Evolutionary conservation across 2,329 filamentous ascomycete genomes (phyloP), one percentile per base, ranked within the genome.

Genomic region (Herpotrichia juniperi): DNA sequence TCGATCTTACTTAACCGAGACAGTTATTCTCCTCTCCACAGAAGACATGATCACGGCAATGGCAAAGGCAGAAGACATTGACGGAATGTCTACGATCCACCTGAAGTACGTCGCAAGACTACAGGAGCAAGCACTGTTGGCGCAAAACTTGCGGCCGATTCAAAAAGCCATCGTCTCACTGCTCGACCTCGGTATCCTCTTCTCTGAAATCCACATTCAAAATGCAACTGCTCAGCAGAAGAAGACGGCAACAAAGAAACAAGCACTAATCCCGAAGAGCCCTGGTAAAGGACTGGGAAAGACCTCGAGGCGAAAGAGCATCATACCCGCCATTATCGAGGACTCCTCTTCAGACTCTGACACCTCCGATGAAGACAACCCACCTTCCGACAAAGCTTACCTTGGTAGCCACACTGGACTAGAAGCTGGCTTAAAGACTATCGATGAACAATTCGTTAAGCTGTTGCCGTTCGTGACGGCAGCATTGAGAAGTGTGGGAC

Each of bases 1-100:
- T 1, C 87, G 91, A 63, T 86, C 87, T 8, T 94, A 96, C 66
- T 76, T 96, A 4, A 87, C 86, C 3, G 87, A 86, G 14, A 81
- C 91, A 1, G 89, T 93, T 1, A 79, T 96, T 1, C 82, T 81
- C 0, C 83, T 86, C 0, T 80, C 85, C 19, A 83, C 81, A 1
- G 65, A 73, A 2, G 76, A 79, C 25, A 82, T 97, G 76, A 76
- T 76, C 5, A 68, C 72, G 2, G 77, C 81, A 0, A 80, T 97
- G 46, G 72, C 75, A 12, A 74, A 77, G 5, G 85, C 90, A 0
- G 79, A 82, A 22, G 91, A 93, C 59, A 85, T 97, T 9, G 91
- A 97, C 67, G 83, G 83, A 22, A 96, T 97, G 90, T 86, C 92
- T 22, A 74, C 74, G 1, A 80, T 87, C 1, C 92, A 96, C 67